Evolutionary conservation across 2,329 filamentous ascomycete genomes (phyloP).

Genomic region (Alternaria panax): DNA sequence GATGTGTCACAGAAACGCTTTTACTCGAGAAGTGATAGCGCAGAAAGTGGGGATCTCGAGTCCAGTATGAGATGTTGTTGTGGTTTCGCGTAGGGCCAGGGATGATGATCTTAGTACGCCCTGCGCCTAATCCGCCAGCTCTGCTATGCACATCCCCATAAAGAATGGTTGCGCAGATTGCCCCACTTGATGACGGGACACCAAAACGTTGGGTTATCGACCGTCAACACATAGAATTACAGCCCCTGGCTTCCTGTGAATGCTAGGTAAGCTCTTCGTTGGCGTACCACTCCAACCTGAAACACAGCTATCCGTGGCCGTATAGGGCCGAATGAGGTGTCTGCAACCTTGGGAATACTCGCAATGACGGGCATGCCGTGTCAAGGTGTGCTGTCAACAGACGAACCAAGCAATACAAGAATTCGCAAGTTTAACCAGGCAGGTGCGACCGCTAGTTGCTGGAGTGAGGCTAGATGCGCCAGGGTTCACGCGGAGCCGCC

Average conservation of each 20-base stretch:
- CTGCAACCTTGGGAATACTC: background rate
- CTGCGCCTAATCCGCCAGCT: slow-evolving; percentile 7
- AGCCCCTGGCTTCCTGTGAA: background rate
- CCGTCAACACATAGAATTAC: background rate
- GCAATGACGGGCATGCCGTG: background rate
- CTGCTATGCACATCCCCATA: slow-evolving; percentile 7
- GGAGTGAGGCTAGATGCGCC: slow-evolving; percentile 19
- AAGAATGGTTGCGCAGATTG: background rate
- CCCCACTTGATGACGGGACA: slow-evolving; percentile 10
- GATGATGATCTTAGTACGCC: background rate
- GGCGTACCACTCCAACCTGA: background rate
- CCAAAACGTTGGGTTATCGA: background rate
- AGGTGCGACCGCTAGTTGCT: slow-evolving; percentile 1
- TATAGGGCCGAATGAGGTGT: background rate
- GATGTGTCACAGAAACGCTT: background rate
- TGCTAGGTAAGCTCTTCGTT: background rate
- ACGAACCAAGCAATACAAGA: background rate
- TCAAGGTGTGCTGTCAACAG: background rate
- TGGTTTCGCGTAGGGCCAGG: slow-evolving; percentile 2
- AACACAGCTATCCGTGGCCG: slow-evolving; percentile 14
- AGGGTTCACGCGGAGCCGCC: slow-evolving; percentile 14
- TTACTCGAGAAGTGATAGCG: background rate
- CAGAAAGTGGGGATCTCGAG: background rate
- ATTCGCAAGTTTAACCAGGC: background rate
- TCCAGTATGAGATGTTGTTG: slow-evolving; percentile 1